Base-by-base conservation (phyloP, 2,329 filamentous ascomycete species). In the Onygenales sp. region DNA sequence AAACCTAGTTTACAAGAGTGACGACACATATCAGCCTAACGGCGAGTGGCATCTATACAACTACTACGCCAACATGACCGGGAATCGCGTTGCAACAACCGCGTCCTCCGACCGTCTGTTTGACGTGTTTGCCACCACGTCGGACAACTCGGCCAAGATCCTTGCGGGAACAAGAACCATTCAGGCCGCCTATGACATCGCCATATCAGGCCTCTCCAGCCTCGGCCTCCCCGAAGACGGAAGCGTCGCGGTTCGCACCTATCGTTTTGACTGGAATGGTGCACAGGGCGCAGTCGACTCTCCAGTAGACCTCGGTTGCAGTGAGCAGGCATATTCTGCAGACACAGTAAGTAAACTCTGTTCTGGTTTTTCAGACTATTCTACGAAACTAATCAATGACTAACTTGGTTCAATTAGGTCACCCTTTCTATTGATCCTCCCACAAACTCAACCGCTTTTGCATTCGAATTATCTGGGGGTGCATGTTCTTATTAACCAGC, bases 31-130 rank as follows among this genome's bases (percentile, higher is more conserved):
- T 60, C 68, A 59, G 46, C 66, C 70, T 2, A 69, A 65, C 38
- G 68, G 69, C 5, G 71, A 73, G 27, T 76, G 65, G 62, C 71
- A 74, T 50, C 64, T 77, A 7, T 76, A 76, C 58, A 69, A 71
- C 53, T 76, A 76, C 60, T 63, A 66, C 49, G 53, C 62, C 6
- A 68, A 69, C 45, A 75, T 75, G 72, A 70, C 66, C 0, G 73
- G 73, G 3, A 52, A 65, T 13, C 66, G 72, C 10, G 64, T 69
- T 9, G 61, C 59, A 0, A 71, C 71, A 2, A 61, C 63, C 1
- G 62, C 61, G 1, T 66, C 69, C 1, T 54, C 56, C 5, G 70
- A 74, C 55, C 51, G 58, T 1, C 53, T 58, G 1, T 60, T 71
- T 32, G 72, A 73, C 54, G 68, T 66, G 27, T 74, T 69, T 53